Conservation (phyloP, 441 rosid species). For the Mallotus japonicus region DNA sequence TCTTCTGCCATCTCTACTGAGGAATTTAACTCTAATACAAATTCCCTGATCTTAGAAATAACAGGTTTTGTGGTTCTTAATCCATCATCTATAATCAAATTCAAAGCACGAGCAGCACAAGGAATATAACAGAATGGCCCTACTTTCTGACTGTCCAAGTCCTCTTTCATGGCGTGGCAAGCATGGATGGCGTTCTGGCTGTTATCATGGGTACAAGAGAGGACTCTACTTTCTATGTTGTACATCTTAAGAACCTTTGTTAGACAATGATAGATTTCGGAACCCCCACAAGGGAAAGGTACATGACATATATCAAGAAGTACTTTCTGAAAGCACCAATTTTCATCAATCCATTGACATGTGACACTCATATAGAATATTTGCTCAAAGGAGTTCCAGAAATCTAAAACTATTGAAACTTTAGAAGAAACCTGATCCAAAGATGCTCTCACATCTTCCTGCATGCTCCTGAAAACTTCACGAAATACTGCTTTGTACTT, state of each 20-base stretch:
- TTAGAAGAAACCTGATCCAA: conserved; percentile 74
- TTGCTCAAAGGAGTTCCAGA: conserved; percentile 82
- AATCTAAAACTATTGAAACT: conserved; percentile 65
- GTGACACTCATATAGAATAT: conserved; percentile 79
- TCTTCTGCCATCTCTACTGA: conserved; percentile 59
- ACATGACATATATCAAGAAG: conserved; percentile 74
- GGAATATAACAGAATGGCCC: conserved; percentile 84
- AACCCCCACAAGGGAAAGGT: conserved; percentile 68
- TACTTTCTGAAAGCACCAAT: conserved; percentile 63
- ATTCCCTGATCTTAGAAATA: conserved; percentile 69
- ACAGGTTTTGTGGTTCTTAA: conserved; percentile 70
- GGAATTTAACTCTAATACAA: conserved; percentile 66
- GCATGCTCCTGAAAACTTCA: conserved; percentile 94
- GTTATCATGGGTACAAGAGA: conserved; percentile 90
- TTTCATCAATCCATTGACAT: conserved; percentile 82
- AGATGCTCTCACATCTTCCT: conserved; percentile 61
- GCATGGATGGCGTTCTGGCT: conserved; percentile 76
- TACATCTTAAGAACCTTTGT: conserved; percentile 60
- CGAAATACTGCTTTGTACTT: conserved; percentile 57
- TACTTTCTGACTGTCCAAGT: conserved; percentile 63
- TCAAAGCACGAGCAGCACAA: conserved; percentile 80
- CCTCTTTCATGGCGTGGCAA: conserved; percentile 71
- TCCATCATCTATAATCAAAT: conserved; percentile 74
- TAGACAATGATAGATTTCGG: conserved; percentile 64
- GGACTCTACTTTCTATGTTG: conserved; percentile 60